Base-by-base conservation (phyloP, 805 yeast genomes). In the Osmozyma mogii region DNA sequence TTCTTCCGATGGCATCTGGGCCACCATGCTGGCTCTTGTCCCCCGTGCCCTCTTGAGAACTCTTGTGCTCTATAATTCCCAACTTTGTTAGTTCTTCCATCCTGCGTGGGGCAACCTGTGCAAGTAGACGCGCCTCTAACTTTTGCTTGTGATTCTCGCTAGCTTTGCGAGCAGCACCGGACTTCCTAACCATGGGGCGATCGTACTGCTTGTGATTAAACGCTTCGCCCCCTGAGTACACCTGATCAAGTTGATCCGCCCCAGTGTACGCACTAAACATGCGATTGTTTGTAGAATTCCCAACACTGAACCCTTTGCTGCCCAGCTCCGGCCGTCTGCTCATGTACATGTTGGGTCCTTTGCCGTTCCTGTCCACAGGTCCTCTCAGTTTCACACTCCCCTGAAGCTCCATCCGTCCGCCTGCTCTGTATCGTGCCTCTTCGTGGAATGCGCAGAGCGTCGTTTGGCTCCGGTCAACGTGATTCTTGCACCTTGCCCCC, bases 361-460 rank as follows among this genome's bases (percentile, higher is more conserved):
- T 22, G 23, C 45, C 52, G 16, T 36, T 73, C 24, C 59, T 47
- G 27, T 61, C 56, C 15, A 63, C 61, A 4, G 87, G 77, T 5
- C 84, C 70, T 43, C 75, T 67, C 54, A 72, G 51, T 34, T 75
- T 55, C 35, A 68, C 61, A 36, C 72, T 58, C 10, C 82, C 72
- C 51, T 75, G 82, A 31, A 89, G 61, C 50, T 88, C 97, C 62
- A 84, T 71, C 37, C 97, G 61, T 10, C 38, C 34, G 9, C 45
- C 37, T 71, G 66, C n/a, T 76, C 66, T 65, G 31, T 74, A 60
- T 25, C 72, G 64, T 27, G 65, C 41, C 37, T 84, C 89, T 11
- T 69, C 60, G 47, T 88, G 97, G 44, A 58, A 84, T 9, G 74
- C 75, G 53, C 97, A 88, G 35, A 72, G 67, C 15, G 66, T 69